A percentile compares a stretch with the other conserved stretches of the same genome.
phyloP scores from a whole-genome alignment of 371 early-diverging fungal species.

The Apophysomyces variabilis region DNA sequence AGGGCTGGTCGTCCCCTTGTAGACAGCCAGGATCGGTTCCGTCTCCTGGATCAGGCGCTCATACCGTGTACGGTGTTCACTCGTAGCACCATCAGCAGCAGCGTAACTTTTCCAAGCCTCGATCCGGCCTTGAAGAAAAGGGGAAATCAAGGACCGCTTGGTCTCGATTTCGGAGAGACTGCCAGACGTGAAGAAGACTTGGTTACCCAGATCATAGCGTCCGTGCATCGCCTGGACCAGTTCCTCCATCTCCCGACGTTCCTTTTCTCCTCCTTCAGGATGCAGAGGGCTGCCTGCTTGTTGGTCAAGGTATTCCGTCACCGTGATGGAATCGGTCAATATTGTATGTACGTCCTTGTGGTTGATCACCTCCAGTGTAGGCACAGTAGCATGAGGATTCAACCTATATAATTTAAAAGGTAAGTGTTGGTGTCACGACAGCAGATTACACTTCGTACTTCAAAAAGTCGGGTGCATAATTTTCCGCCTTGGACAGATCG shows the following conservation, averaged over 20 bases:
- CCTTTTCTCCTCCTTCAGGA: constrained; percentile 11
- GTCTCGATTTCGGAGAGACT: constrained; percentile 24
- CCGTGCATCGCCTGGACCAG: constrained; percentile 37
- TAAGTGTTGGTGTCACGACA: neutral
- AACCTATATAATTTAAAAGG: constrained; percentile 7
- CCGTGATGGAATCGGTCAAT: constrained; percentile 27
- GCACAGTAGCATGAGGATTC: constrained; percentile 42
- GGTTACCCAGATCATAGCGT: constrained; percentile 37
- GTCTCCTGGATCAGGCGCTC: constrained; percentile 24
- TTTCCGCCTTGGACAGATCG: constrained; percentile 44
- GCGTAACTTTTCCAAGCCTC: constrained; percentile 30
- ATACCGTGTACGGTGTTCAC: constrained; percentile 31
- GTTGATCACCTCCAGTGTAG: constrained; percentile 30
- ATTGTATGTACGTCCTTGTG: constrained; percentile 2
- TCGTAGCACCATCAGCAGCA: constrained; percentile 15
- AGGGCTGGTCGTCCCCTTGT: constrained; percentile 21
- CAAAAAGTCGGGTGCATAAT: constrained; percentile 37
- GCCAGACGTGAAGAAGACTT: constrained; percentile 39
- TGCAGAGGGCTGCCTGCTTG: constrained; percentile 16
- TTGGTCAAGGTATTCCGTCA: constrained; percentile 29
- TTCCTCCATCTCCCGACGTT: constrained; percentile 13
- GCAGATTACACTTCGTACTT: constrained; percentile 6
- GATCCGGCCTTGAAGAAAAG: constrained; percentile 38
- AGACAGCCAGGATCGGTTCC: constrained; percentile 21
- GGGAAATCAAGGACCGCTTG: constrained; percentile 27